Percentiles rank a stretch among this genome's conserved stretches.
phyloP scores from a whole-genome alignment of 2,329 filamentous ascomycete genomes.

The Colletotrichum graminicola region DNA sequence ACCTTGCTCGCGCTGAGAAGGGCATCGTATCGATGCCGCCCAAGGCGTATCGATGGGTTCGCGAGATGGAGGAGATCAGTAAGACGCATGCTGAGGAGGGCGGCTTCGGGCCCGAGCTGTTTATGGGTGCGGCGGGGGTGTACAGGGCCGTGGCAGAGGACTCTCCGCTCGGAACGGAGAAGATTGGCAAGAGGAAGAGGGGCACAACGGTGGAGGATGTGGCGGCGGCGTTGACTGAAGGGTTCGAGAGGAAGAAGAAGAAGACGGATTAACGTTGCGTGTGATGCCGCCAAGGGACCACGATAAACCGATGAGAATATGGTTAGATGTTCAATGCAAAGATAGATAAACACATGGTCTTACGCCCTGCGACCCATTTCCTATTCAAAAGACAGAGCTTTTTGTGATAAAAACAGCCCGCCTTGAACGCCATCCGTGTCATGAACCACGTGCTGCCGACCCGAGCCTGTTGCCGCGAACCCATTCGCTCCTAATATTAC shows the following conservation, averaged over 20 bases:
- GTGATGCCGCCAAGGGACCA: no score
- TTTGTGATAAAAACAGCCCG: neutral
- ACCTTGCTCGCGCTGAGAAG: constrained; percentile 60
- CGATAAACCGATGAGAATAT: neutral
- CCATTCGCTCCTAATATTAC: constrained; percentile 1
- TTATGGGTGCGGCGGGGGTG: constrained; percentile 70
- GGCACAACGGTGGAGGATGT: constrained; percentile 71
- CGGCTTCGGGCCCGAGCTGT: constrained; percentile 69
- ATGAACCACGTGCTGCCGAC: constrained; percentile 1
- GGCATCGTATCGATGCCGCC: constrained; percentile 72
- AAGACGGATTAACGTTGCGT: constrained; percentile 45
- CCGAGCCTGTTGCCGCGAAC: neutral
- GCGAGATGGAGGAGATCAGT: constrained; percentile 82
- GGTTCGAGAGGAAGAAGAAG: constrained; percentile 59
- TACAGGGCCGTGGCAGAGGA: constrained; percentile 73
- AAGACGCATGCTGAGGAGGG: constrained; percentile 74
- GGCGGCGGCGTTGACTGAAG: constrained; percentile 62
- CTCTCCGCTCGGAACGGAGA: constrained; percentile 70
- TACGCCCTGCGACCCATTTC: neutral
- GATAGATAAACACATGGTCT: neutral
- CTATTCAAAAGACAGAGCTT: neutral
- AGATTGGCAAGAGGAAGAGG: constrained; percentile 66
- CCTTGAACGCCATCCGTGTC: constrained; percentile 19
- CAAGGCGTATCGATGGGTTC: constrained; percentile 83
- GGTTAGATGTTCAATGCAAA: neutral